These are phyloP conservation scores for Fragaria nilgerrensis DNA, from an alignment of 306 rosid species.

Conservation along the genomic window DNA sequence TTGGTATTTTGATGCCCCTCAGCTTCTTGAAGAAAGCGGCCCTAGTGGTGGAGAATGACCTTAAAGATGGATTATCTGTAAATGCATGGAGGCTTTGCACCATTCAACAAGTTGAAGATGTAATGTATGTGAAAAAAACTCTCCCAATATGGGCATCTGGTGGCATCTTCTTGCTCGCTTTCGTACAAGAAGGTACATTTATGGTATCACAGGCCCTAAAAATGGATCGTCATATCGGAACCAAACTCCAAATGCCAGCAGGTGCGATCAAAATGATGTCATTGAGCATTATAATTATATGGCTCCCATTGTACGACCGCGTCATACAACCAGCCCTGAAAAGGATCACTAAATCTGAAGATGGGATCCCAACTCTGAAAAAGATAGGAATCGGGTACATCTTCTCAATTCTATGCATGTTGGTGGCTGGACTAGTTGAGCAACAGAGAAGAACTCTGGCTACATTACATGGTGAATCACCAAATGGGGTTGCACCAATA, in stretches of 20 bases:
- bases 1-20: background rate
- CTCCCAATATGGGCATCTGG: constrained; percentile 58
- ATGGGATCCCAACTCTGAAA: constrained; percentile 56
- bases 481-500: constrained; percentile 31
- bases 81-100: constrained; percentile 51
- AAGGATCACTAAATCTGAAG: constrained; percentile 46
- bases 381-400: constrained; percentile 60
- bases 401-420: constrained; percentile 55
- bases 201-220: constrained; percentile 60
- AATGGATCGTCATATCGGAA: constrained; percentile 73
- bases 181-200: constrained; percentile 52
- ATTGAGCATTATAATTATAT: constrained; percentile 36
- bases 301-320: constrained; percentile 58
- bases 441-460: constrained; percentile 44
- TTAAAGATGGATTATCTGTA: constrained; percentile 46
- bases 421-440: constrained; percentile 56
- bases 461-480: background rate
- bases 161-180: constrained; percentile 36
- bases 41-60: constrained; percentile 41
- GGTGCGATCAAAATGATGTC: constrained; percentile 61
- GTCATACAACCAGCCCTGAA: constrained; percentile 44
- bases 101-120: constrained; percentile 71
- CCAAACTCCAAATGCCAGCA: constrained; percentile 60
- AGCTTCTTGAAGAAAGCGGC: constrained; percentile 64
- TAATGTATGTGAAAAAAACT: constrained; percentile 46